These are phyloP conservation scores for Stentor roeselii DNA, from an alignment of 73 alveolate genomes.

Conservation along the genomic window DNA sequence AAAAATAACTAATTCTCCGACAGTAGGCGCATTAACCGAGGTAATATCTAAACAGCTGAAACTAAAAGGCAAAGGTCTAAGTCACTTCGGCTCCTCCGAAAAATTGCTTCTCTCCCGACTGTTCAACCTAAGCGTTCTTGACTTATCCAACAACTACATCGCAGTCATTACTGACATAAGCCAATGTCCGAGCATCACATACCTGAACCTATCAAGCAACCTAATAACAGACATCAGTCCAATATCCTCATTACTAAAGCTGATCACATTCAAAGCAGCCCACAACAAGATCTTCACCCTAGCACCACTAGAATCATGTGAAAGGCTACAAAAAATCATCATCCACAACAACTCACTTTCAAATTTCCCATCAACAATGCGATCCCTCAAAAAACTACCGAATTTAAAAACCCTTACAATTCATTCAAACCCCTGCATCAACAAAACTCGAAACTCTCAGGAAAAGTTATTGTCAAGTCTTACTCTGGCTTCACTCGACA, in stretches of 20 bases:
- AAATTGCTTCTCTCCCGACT: not conserved
- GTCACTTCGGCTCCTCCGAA: not conserved
- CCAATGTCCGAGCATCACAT: not conserved
- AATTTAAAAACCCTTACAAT: not conserved
- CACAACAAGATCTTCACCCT: not conserved
- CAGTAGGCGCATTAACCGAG: not conserved
- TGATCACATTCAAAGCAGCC: not conserved
- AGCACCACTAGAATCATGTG: not conserved
- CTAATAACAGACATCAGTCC: not conserved
- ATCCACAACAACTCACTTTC: not conserved
- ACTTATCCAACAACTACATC: not conserved
- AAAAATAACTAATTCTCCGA: not conserved
- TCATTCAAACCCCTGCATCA: not conserved
- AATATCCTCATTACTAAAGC: not conserved
- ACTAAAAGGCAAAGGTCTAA: not conserved
- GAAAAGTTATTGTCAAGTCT: not conserved
- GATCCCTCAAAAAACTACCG: not conserved
- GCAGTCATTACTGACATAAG: not conserved
- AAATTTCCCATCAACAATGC: not conserved
- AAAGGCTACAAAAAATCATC: not conserved
- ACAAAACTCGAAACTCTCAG: not conserved
- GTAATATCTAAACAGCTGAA: not conserved
- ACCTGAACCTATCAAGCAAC: not conserved
- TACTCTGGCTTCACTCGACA: not conserved
- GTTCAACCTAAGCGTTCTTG: not conserved